phyloP scores from a whole-genome alignment of 352 stramenopile species.

The Globisporangium nodosum region DNA sequence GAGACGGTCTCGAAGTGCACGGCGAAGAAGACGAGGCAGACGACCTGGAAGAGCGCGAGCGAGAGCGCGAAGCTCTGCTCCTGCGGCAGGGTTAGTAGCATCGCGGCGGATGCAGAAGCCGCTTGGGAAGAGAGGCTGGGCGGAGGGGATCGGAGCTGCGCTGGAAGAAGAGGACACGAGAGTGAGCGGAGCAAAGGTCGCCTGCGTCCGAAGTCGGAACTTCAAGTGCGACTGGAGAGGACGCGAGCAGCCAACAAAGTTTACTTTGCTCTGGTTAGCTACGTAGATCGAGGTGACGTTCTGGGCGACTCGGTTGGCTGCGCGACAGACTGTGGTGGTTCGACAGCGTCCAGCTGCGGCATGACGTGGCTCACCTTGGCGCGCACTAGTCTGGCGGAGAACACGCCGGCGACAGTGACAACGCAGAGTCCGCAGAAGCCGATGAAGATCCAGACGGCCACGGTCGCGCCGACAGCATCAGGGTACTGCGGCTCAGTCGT shows the following conservation, averaged over 20 bases:
- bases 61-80: conserved; percentile 39
- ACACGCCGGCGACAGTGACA: conserved; percentile 20
- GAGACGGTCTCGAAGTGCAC: conserved; percentile 43
- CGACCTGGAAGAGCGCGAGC: conserved; percentile 30
- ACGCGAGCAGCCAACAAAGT: no score
- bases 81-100: conserved; percentile 14
- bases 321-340: neutral
- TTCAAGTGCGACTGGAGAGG: no score
- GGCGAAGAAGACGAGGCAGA: conserved; percentile 41
- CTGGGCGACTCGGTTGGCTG: neutral
- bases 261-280: neutral
- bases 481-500: conserved; percentile 32
- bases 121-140: no score
- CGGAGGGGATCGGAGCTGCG: no score
- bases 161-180: no score
- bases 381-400: conserved; percentile 28
- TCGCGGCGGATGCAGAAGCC: neutral
- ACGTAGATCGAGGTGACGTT: conserved; percentile 6
- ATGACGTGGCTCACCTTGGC: conserved; percentile 40
- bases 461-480: conserved; percentile 26
- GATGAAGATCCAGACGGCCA: conserved; percentile 64
- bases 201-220: no score
- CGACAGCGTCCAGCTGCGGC: conserved; percentile 18
- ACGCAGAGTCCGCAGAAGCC: conserved; percentile 39
- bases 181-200: no score